These are phyloP conservation scores for Falciphora oryzae DNA, from an alignment of 2,329 filamentous ascomycete genomes.

Conservation along the genomic window DNA sequence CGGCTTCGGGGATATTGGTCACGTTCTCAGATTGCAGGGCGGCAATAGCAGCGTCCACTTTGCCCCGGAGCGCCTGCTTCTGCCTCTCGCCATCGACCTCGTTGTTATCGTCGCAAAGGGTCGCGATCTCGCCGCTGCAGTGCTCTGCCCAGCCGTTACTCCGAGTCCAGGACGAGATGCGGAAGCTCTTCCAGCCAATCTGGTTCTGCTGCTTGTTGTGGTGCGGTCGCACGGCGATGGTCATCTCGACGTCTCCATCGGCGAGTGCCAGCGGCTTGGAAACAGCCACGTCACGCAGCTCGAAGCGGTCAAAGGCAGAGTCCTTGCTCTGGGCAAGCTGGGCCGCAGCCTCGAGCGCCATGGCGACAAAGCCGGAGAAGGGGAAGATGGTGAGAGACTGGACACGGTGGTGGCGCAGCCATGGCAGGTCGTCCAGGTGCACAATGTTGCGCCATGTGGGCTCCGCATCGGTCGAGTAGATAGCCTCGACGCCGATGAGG, in stretches of 20 bases:
- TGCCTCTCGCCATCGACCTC: constrained; percentile 34
- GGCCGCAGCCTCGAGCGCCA: constrained; percentile 42
- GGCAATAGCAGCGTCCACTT: constrained; percentile 23
- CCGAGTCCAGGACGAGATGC: constrained; percentile 47
- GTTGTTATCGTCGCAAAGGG: constrained; percentile 30
- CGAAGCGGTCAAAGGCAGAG: constrained; percentile 32
- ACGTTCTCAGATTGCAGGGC: constrained; percentile 24
- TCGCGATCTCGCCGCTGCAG: constrained; percentile 46
- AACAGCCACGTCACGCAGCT: constrained; percentile 42
- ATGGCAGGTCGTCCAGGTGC: constrained; percentile 44
- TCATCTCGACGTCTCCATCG: constrained; percentile 45
- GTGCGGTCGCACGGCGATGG: constrained; percentile 38
- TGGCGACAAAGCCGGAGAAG: constrained; percentile 44
- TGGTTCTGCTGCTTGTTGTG: constrained; percentile 34
- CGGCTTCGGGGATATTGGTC: constrained; percentile 24
- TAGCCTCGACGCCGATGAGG: constrained; percentile 38
- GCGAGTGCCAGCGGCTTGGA: constrained; percentile 41
- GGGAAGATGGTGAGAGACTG: constrained; percentile 52
- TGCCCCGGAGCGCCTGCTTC: constrained; percentile 21
- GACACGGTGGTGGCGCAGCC: constrained; percentile 52
- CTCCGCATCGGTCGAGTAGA: constrained; percentile 38
- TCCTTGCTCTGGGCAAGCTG: constrained; percentile 27
- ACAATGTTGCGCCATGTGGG: constrained; percentile 45
- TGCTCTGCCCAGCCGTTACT: constrained; percentile 52
- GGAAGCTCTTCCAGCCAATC: constrained; percentile 49